Base-by-base conservation (phyloP, 2,329 filamentous ascomycete species). In the Graphilbum sp. region DNA sequence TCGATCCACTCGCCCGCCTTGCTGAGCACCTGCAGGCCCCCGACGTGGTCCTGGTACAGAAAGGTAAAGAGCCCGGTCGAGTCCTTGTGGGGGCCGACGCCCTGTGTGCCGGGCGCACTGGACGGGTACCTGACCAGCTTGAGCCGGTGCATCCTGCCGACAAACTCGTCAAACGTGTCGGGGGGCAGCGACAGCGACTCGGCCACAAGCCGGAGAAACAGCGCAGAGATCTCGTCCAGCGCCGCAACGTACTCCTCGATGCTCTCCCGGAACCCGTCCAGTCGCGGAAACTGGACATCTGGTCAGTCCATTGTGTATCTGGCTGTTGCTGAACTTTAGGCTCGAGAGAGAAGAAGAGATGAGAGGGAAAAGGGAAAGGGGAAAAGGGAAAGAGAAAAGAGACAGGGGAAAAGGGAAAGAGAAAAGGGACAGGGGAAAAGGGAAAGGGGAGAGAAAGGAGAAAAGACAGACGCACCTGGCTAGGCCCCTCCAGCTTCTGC, bases 1-100 rank as follows among this genome's bases (percentile, higher is more conserved):
- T 63, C 56, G 19, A 72, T 52, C 70, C 68, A 73, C 2, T 52
- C 43, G 2, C 64, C 66, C 0, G 49, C 48, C 34, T 59, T 57
- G 41, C 64, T 64, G n/a, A 74, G 58, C 1, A 66, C 66, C 47
- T 73, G 64, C 0, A 73, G 53, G 0, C 69, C 64, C 32, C 60
- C 52, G 2, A 64, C 57, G 0, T 64, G 69, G 13, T 70, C 67
- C 49, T 78, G 73, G 1, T 72, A 62, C 3, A 77, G 61, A 43
- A 77, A 76, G 0, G 73, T 76, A 55, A 72, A 71, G 67, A 69
- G 75, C 2, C 71, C 71, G 0, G 69, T 74, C 0, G 66, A 74
- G 49, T 73, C 69, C 46, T 75, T 75, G 53, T 76, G 72, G 0
- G 72, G 65, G 0, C 71, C 72, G 2, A 76, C 70, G 1, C 71